A percentile compares a stretch with the other conserved stretches of the same genome.
phyloP scores from a whole-genome alignment of 352 stramenopile genomes.

The Vaucheria bursata region DNA sequence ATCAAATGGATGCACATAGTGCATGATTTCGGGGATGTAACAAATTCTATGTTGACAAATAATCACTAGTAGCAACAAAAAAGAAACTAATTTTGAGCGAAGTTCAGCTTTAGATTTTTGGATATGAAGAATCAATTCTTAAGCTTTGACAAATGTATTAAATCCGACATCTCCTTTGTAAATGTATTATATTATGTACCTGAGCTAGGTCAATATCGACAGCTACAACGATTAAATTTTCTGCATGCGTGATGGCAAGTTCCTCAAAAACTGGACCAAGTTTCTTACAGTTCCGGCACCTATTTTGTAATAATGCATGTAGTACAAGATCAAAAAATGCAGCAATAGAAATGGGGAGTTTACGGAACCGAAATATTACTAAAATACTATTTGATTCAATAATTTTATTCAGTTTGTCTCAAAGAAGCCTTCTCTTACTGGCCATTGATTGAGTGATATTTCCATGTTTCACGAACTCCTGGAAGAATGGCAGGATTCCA shows the following conservation, averaged over 20 bases:
- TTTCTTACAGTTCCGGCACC: conserved; percentile 49
- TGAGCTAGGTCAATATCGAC: conserved; percentile 43
- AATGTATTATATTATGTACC: background rate
- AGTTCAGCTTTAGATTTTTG: background rate
- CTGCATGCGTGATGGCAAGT: conserved; percentile 11
- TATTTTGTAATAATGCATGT: background rate
- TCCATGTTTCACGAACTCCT: no score
- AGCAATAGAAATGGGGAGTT: background rate
- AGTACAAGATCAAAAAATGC: background rate
- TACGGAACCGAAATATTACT: background rate
- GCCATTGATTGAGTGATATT: no score
- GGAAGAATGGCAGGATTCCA: background rate
- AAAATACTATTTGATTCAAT: background rate
- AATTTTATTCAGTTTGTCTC: background rate
- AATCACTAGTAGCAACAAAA: background rate
- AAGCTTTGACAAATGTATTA: background rate
- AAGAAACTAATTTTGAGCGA: background rate
- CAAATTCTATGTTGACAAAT: background rate
- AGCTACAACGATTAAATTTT: conserved; percentile 16
- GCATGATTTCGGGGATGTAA: background rate
- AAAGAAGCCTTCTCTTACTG: background rate
- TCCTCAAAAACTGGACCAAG: conserved; percentile 22
- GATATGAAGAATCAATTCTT: background rate
- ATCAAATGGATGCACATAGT: background rate
- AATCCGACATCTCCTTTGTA: background rate